Evolutionary conservation across 345 rosid genomes (phyloP), one percentile per base, ranked within the genome.

Genomic region (Eucalyptus virginea): DNA sequence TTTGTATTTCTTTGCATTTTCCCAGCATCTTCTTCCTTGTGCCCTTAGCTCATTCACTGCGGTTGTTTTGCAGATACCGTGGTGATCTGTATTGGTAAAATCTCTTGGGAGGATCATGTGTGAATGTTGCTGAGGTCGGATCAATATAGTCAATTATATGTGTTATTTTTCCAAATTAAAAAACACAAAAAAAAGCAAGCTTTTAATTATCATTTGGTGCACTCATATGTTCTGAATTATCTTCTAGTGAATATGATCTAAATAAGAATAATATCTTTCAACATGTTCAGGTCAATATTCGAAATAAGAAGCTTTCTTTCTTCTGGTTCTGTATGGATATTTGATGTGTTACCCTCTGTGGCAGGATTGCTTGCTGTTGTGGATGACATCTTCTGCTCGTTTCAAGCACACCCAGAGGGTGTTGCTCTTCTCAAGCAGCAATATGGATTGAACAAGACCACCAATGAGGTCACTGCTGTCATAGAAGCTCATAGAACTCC

Each of bases 351-450:
- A 58, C n/a, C 54, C 19, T 47, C n/a, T 40, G 72, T 90, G 51
- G 65, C 90, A 98, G 58, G 99, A 89, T 92, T 96, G 88, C 94
- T 98, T 89, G 97, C 98, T 1, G 98, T 96, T 88, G 96, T 93
- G 90, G 99, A 98, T 72, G 98, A 98, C 91, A 96, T 98, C 88
- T 98, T 97, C 97, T 98, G 99, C 91, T 88, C 94, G 91, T 96
- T 96, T 94, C 96, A 96, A 95, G 99, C 97, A 89, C 96, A 96
- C 91, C 93, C 97, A 86, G 96, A 96, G 90, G 97, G 96, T 88
- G 89, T 98, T 91, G 94, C 96, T n/a, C 89, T 91, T 49, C 98
- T 96, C 77, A 98, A 96, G 93, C 99, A 98, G 90, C 58, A 19
- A 52, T 52, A 97, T 91, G 99, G 97, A 88, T 91, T 98, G 40